A percentile compares a stretch with the other conserved stretches of the same genome.
These are phyloP conservation scores for Saturnispora dispora DNA, from an alignment of 805 yeast genomes.

Conservation along the genomic window DNA sequence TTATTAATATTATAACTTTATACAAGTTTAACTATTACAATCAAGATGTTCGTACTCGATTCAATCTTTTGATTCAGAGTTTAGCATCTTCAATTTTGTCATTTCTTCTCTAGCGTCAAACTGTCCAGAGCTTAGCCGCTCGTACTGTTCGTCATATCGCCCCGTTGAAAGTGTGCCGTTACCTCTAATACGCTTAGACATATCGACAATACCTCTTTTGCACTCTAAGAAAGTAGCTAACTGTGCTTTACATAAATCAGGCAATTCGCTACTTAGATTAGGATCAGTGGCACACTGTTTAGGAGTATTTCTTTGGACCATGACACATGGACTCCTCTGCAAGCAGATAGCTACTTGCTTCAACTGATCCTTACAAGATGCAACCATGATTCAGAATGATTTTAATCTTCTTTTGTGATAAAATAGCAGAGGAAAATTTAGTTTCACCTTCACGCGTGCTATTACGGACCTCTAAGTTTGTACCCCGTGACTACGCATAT, in stretches of 20 bases:
- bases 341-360: slow-evolving; percentile 93
- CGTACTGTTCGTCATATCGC: slow-evolving; percentile 80
- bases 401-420: not conserved
- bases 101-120: slow-evolving; percentile 78
- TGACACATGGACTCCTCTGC: slow-evolving; percentile 93
- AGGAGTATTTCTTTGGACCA: slow-evolving; percentile 83
- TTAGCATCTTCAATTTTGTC: slow-evolving; percentile 55
- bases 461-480: not conserved
- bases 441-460: slow-evolving; percentile 1
- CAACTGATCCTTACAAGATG: slow-evolving; percentile 86
- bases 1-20: not conserved
- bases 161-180: slow-evolving; percentile 93
- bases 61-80: slow-evolving; percentile 29
- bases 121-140: slow-evolving; percentile 68
- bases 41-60: not conserved
- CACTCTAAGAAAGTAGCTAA: slow-evolving; percentile 84
- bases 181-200: slow-evolving; percentile 86
- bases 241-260: slow-evolving; percentile 81
- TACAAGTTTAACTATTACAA: not conserved
- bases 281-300: slow-evolving; percentile 81
- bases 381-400: slow-evolving; percentile 35
- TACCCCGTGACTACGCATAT: not conserved
- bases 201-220: slow-evolving; percentile 82
- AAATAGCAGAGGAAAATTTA: not conserved
- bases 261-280: slow-evolving; percentile 63